phyloP scores from a whole-genome alignment of 306 rosid genomes.

The Vigna reflexopilosa region DNA sequence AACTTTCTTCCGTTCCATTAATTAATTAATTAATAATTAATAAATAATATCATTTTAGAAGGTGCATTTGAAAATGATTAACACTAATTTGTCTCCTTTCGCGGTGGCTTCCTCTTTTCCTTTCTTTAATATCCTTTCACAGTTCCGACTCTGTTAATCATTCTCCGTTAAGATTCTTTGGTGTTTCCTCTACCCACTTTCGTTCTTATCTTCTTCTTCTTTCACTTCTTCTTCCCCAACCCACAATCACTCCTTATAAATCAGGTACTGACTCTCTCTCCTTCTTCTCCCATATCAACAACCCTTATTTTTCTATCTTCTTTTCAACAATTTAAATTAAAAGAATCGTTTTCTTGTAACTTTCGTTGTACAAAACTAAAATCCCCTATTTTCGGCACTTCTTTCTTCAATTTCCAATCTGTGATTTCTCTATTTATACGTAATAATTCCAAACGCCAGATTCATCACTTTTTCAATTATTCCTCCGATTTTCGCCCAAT shows the following conservation, averaged over 20 bases:
- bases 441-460: neutral
- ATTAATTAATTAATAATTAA: neutral
- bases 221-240: neutral
- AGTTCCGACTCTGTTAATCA: slow-evolving; percentile 39
- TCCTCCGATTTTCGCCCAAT: neutral
- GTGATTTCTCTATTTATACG: slow-evolving; percentile 9
- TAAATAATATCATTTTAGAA: neutral
- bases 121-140: slow-evolving; percentile 37
- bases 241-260: slow-evolving; percentile 35
- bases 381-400: slow-evolving; percentile 9
- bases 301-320: neutral
- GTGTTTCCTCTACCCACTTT: neutral
- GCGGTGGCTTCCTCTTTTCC: slow-evolving; percentile 51
- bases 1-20: slow-evolving; percentile 8
- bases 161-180: slow-evolving; percentile 57
- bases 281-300: neutral
- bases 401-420: slow-evolving; percentile 38
- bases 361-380: neutral
- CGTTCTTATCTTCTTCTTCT: slow-evolving; percentile 9
- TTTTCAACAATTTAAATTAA: too few species aligned
- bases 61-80: slow-evolving; percentile 40
- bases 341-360: too few species aligned
- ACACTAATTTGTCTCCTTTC: slow-evolving; percentile 61
- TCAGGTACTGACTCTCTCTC: slow-evolving; percentile 49
- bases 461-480: slow-evolving; percentile 27